A percentile compares a stretch with the other conserved stretches of the same genome.
Evolutionary conservation across 371 early-diverging fungal genomes (phyloP).

Genomic region (Amoeboaphelidium protococcarum): DNA sequence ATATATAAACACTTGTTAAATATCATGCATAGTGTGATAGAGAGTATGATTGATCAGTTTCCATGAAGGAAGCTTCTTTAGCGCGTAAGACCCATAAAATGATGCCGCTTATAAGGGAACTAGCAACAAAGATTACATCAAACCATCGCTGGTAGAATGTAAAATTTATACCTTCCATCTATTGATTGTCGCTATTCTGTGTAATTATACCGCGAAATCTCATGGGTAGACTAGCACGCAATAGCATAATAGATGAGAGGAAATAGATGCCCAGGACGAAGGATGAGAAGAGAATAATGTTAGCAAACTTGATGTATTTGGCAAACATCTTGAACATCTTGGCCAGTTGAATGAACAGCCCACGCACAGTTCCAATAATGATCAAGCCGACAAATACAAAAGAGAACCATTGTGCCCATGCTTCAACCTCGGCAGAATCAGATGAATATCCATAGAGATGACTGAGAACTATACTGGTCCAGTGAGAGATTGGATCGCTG

Average conservation of each 20-base stretch:
- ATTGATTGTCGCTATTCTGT: no score
- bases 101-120: not conserved
- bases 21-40: no score
- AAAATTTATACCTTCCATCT: conserved; percentile 42
- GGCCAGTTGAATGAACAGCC: conserved; percentile 46
- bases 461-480: conserved; percentile 40
- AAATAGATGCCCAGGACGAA: conserved; percentile 82
- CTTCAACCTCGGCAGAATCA: conserved; percentile 40
- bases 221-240: conserved; percentile 56
- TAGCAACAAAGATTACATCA: conserved; percentile 64
- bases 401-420: conserved; percentile 72
- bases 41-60: no score
- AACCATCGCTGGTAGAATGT: conserved; percentile 77
- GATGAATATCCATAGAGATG: no score
- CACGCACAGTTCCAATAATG: conserved; percentile 57
- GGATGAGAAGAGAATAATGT: conserved; percentile 42
- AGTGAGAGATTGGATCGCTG: conserved; percentile 58
- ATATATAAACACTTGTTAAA: no score
- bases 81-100: no score
- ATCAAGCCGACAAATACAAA: conserved; percentile 69
- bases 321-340: conserved; percentile 42
- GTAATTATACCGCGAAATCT: conserved; percentile 58
- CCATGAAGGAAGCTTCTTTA: no score
- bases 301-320: conserved; percentile 29
- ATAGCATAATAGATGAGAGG: conserved; percentile 57